Evolutionary conservation across 352 stramenopile genomes (phyloP), one percentile per base, ranked within the genome.

Genomic region (Globisporangium canariense): DNA sequence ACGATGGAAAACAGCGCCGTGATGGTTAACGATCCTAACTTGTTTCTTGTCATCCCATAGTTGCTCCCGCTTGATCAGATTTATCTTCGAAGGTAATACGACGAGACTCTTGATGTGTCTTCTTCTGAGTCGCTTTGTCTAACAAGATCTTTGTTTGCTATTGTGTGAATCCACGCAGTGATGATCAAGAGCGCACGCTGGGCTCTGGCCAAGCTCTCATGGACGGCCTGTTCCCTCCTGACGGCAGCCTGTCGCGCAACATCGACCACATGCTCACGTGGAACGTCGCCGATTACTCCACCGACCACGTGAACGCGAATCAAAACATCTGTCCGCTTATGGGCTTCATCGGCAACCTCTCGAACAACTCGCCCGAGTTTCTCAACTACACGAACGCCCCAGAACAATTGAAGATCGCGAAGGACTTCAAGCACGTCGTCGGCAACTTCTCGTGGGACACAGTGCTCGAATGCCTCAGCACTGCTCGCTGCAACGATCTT

Each of bases 161-260:
- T 7, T 54, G 11, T 10, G 14, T 13, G 1, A 28, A 10, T 30
- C 14, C 16, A 49, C 14, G 1, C 22, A 93, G 84, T 64, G 86
- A 95, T 53, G 86, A 95, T 64, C 75, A 95, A 68, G 86, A 95
- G 64, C 79, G 86, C 11, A 95, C 86, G 13, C 64, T 95, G 5
- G 86, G 86, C 4, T 95, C 86, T n/a, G 86, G 86, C 13, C 86
- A 95, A 66, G 81, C 83, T 4, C 65, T 96, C 30, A 72, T 96
- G 20, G 84, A 96, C 46, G 83, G 82, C 2, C 45, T 96, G 18
- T 96, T 96, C 62, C 85, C 87, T 36, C 74, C 74, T 18, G 79
- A 93, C 22, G 70, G 64, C 9, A 71, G 67, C 16, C 68, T 77
- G 47, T 82, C 76, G 13, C 64, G 68, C 20, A 71, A 77, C 46